phyloP scores from a whole-genome alignment of 2,329 filamentous ascomycete species.

The Penicillium verrucosum region DNA sequence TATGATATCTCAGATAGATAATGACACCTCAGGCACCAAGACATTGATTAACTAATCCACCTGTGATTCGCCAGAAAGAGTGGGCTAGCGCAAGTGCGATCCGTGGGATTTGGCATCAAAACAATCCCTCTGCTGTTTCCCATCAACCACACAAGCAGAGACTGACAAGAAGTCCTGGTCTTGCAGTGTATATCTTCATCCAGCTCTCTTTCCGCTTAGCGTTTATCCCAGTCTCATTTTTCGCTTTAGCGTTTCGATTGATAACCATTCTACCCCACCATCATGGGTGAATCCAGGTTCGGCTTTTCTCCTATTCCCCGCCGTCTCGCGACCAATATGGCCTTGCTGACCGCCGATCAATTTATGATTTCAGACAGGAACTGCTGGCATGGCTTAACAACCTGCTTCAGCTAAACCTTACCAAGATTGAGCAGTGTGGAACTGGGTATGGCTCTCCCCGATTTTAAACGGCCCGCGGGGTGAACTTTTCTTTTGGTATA shows the following conservation, averaged over 20 bases:
- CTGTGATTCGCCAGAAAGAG: conserved; percentile 16
- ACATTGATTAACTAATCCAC: conserved; percentile 51
- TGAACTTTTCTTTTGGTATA: not conserved
- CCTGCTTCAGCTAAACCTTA: conserved; percentile 95
- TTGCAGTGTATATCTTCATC: conserved; percentile 6
- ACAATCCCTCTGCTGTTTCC: conserved; percentile 67
- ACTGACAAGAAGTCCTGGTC: conserved; percentile 14
- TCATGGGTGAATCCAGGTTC: conserved; percentile 67
- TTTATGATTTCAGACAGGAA: conserved; percentile 68
- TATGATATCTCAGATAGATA: not conserved
- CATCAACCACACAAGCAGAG: conserved; percentile 22
- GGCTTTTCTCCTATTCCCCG: conserved; percentile 21
- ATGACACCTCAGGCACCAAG: conserved; percentile 15
- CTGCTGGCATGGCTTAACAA: conserved; percentile 95
- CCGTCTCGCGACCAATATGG: conserved; percentile 11
- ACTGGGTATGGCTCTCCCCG: conserved; percentile 68
- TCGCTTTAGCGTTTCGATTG: conserved; percentile 5
- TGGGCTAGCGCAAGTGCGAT: conserved; percentile 21
- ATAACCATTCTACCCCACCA: conserved; percentile 41
- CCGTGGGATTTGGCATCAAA: conserved; percentile 45
- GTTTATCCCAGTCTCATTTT: conserved; percentile 1
- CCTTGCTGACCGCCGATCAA: conserved; percentile 10
- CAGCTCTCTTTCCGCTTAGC: conserved; percentile 2
- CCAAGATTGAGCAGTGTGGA: conserved; percentile 98
- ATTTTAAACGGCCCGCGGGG: not conserved